Evolutionary conservation across 1,284 basidiomycete genomes (phyloP).

Genomic region (Malassezia psittaci): DNA sequence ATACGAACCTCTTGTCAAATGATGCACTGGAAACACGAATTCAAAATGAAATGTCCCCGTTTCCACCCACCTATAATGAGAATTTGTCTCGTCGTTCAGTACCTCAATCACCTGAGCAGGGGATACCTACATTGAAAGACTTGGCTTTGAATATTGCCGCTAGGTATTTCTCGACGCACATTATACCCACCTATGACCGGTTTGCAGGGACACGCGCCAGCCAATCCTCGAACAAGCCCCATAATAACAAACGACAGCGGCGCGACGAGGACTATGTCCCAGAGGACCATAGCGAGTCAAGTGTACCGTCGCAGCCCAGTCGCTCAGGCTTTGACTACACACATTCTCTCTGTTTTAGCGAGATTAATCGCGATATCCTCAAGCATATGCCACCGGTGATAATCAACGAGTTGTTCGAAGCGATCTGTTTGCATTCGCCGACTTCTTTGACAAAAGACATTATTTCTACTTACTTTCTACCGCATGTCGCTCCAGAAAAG

Average conservation of each 20-base stretch:
- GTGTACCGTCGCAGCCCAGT: background rate
- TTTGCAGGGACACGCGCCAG: background rate
- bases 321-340: background rate
- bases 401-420: slow-evolving; percentile 2
- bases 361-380: slow-evolving; percentile 8
- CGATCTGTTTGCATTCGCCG: slow-evolving; percentile 10
- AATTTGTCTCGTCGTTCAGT: slow-evolving; percentile 11
- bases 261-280: slow-evolving; percentile 13
- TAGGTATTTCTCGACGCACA: slow-evolving; percentile 13
- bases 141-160: slow-evolving; percentile 1
- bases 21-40: slow-evolving; percentile 16
- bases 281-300: slow-evolving; percentile 1
- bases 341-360: slow-evolving; percentile 1
- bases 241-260: background rate
- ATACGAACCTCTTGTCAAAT: slow-evolving; percentile 6
- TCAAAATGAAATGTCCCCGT: slow-evolving; percentile 19
- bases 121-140: slow-evolving; percentile 1
- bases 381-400: slow-evolving; percentile 5
- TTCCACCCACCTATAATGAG: slow-evolving; percentile 13
- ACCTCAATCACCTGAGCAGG: background rate
- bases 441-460: slow-evolving; percentile 12
- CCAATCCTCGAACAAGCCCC: too few relatives aligned
- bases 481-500: background rate
- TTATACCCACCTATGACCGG: slow-evolving; percentile 8
- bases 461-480: slow-evolving; percentile 7